phyloP scores from a whole-genome alignment of 148 eudicot genomes.

The Camellia granthamiana region DNA sequence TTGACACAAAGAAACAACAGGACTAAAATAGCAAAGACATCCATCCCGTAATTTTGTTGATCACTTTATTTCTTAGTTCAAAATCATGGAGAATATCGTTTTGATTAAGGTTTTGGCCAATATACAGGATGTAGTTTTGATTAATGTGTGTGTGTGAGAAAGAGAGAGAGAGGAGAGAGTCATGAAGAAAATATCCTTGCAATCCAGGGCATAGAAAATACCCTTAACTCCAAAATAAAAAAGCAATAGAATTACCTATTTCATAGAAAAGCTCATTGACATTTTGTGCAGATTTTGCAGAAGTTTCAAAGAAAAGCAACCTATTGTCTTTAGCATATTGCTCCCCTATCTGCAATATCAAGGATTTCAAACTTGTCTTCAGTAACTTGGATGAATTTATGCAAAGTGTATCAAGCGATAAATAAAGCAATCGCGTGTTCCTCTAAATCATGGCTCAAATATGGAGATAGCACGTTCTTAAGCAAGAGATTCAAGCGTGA shows the following conservation, averaged over 20 bases:
- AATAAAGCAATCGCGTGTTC: neutral
- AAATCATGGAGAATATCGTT: neutral
- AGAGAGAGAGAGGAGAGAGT: neutral
- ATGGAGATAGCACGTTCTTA: too few relatives aligned
- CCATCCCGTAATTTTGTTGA: neutral
- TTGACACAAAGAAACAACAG: neutral
- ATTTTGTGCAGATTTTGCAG: conserved; percentile 69
- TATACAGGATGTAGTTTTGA: neutral
- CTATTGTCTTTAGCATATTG: conserved; percentile 66
- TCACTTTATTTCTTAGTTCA: neutral
- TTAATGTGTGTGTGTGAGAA: neutral
- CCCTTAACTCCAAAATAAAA: neutral
- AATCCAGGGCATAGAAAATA: neutral
- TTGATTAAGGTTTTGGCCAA: neutral
- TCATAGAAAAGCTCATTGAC: conserved; percentile 67
- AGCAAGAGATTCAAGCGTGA: too few relatives aligned
- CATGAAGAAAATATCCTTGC: neutral
- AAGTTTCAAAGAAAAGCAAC: conserved; percentile 60
- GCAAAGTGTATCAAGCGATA: neutral
- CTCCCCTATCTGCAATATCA: conserved; percentile 50
- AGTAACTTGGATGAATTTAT: neutral
- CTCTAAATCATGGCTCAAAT: neutral
- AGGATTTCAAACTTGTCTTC: neutral
- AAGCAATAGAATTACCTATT: conserved; percentile 36
- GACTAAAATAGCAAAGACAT: neutral